phyloP scores from a whole-genome alignment of 768 basidiomycete genomes.

The Rhodotorula graminis region DNA sequence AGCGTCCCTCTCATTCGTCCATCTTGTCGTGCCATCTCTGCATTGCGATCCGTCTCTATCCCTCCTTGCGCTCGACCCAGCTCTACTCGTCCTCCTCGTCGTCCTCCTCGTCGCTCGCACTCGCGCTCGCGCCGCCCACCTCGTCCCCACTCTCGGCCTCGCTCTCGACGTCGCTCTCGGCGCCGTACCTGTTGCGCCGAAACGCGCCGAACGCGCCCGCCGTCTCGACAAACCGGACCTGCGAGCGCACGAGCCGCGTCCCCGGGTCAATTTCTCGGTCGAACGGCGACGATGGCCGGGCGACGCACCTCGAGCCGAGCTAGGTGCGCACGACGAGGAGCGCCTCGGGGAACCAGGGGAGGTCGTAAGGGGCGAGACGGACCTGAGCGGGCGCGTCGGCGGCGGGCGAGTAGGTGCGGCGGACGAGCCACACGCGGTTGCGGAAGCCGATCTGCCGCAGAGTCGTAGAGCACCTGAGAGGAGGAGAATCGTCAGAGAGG shows the following conservation, averaged over 20 bases:
- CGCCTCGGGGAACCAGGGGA: constrained; percentile 34
- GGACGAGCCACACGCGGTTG: constrained; percentile 35
- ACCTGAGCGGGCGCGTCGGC: constrained; percentile 7
- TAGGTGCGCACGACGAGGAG: constrained; percentile 27
- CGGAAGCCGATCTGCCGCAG: constrained; percentile 33
- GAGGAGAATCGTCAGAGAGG: neutral
- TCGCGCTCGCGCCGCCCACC: neutral
- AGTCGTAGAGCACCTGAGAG: constrained; percentile 15
- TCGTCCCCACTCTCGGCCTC: constrained; percentile 5
- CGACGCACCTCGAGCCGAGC: neutral
- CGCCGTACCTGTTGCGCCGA: constrained; percentile 25
- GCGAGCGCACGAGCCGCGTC: too few species aligned
- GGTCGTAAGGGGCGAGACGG: constrained; percentile 27
- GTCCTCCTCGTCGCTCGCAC: constrained; percentile 55
- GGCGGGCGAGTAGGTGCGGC: neutral
- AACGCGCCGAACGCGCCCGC: constrained; percentile 36
- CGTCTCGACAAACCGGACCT: constrained; percentile 29
- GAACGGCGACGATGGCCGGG: too few species aligned
- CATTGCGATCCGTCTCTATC: neutral
- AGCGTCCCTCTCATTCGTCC: neutral
- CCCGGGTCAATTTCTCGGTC: too few species aligned
- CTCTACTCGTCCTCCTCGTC: too few species aligned
- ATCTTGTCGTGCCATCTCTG: neutral
- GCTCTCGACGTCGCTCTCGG: constrained; percentile 22
- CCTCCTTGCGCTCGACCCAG: constrained; percentile 65